Evolutionary conservation across 139 green algal species (phyloP).

Genomic region (Chlorella vulgaris): DNA sequence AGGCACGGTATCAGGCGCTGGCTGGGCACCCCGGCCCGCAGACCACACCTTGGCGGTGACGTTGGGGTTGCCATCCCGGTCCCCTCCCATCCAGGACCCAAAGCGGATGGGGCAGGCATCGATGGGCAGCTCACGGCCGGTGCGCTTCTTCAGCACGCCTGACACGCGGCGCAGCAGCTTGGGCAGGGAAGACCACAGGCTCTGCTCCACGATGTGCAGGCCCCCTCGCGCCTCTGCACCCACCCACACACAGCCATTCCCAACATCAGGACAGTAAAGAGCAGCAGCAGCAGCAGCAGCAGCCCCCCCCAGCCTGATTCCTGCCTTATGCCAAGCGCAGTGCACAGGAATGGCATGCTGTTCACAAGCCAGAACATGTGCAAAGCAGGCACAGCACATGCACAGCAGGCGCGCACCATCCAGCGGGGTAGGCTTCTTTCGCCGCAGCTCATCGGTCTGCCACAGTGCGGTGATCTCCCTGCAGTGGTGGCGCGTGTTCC

Average conservation of each 20-base stretch:
- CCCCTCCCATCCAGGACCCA: constrained; percentile 96
- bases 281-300: not conserved
- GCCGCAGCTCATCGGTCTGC: constrained; percentile 95
- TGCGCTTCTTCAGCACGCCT: constrained; percentile 23
- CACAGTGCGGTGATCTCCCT: constrained; percentile 87
- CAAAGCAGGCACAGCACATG: not conserved
- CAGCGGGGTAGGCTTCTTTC: constrained; percentile 85
- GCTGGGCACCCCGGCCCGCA: not conserved
- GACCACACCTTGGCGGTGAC: constrained; percentile 74
- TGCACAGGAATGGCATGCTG: not conserved
- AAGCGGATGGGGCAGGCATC: constrained; percentile 72
- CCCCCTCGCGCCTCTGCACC: constrained; percentile 87
- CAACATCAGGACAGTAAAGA: not conserved
- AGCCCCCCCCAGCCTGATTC: too few species aligned
- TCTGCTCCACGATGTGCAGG: constrained; percentile 95
- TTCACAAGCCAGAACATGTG: not conserved
- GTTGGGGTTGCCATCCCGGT: constrained; percentile 95
- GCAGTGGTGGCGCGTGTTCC: not conserved
- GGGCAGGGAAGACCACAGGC: constrained; percentile 85
- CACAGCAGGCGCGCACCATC: constrained; percentile 76
- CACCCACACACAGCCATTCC: not conserved
- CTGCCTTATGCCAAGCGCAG: too few species aligned
- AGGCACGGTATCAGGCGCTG: not conserved
- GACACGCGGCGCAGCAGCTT: constrained; percentile 83
- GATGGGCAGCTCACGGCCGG: constrained; percentile 81